Percentiles rank a stretch among this genome's conserved stretches.
phyloP scores from a whole-genome alignment of 2,329 filamentous ascomycete species.

The Scedosporium minutisporum region DNA sequence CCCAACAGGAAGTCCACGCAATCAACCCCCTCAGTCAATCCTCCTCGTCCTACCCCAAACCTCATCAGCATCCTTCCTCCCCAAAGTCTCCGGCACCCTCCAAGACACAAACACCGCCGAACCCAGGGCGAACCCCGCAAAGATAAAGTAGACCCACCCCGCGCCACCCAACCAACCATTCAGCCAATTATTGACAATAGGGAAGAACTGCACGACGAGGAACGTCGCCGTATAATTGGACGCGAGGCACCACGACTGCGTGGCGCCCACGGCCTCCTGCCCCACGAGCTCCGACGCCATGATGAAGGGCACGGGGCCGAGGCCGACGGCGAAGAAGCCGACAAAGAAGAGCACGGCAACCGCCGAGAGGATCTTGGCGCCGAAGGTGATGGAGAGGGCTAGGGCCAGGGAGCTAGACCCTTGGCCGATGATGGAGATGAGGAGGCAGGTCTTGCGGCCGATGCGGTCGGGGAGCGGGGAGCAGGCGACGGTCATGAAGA shows the following conservation, averaged over 20 bases:
- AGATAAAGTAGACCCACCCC: conserved; percentile 88
- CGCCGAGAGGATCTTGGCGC: conserved; percentile 66
- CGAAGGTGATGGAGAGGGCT: conserved; percentile 68
- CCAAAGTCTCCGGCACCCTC: conserved; percentile 79
- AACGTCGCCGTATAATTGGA: conserved; percentile 90
- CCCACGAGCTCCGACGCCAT: conserved; percentile 84
- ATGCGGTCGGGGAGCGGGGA: conserved; percentile 80
- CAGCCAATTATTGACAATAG: conserved; percentile 67
- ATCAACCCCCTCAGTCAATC: conserved; percentile 29
- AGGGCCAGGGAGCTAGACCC: conserved; percentile 67
- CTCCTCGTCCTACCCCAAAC: conserved; percentile 70
- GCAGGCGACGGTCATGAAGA: conserved; percentile 70
- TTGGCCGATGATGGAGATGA: conserved; percentile 78
- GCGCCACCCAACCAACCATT: conserved; percentile 54
- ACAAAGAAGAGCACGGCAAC: conserved; percentile 79
- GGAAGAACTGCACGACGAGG: conserved; percentile 89
- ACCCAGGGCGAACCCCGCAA: conserved; percentile 61
- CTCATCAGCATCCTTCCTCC: conserved; percentile 73
- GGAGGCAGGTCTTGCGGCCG: conserved; percentile 75
- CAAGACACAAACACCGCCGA: conserved; percentile 63
- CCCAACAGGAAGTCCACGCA: too few relatives aligned
- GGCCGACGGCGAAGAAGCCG: conserved; percentile 76
- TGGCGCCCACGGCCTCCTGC: conserved; percentile 81
- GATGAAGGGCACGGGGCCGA: conserved; percentile 93
- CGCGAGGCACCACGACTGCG: conserved; percentile 78